Conservation (phyloP, 495 filamentous ascomycete species). For the Talaromyces thailandensis region DNA sequence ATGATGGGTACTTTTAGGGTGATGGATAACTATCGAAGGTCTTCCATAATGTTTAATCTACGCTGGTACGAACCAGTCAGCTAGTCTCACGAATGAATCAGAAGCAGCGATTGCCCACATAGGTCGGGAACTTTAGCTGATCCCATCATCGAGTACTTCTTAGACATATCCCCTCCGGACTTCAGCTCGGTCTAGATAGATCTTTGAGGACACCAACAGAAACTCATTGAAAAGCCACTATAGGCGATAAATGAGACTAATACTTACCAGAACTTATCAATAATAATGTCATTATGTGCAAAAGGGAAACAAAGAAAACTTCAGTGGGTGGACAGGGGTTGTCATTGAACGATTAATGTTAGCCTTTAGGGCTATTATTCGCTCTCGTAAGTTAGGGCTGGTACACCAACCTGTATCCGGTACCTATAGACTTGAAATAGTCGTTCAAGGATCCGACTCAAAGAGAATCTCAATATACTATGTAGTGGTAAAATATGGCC, state of each 20-base stretch:
- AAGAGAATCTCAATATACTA: too few relatives aligned
- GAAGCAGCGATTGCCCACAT: background rate
- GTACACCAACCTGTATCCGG: too few relatives aligned
- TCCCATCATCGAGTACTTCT: background rate
- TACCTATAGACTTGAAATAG: too few relatives aligned
- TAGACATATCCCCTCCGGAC: background rate
- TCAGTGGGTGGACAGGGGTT: background rate
- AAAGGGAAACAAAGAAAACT: background rate
- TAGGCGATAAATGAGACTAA: background rate
- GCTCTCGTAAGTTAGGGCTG: too few relatives aligned
- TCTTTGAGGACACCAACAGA: background rate
- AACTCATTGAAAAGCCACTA: background rate
- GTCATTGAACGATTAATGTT: background rate
- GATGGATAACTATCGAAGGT: background rate
- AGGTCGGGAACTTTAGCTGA: background rate
- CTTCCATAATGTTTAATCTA: background rate
- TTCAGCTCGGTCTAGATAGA: background rate
- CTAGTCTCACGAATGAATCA: background rate
- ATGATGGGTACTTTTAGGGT: background rate
- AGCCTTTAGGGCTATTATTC: background rate
- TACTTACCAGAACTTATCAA: background rate
- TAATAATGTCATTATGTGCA: background rate
- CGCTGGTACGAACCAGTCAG: background rate
- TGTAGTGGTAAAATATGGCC: too few relatives aligned
- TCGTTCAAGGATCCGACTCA: too few relatives aligned